Evolutionary conservation across 1,284 basidiomycete genomes (phyloP), one percentile per base, ranked within the genome.

Genomic region (Prillingera fragicola): DNA sequence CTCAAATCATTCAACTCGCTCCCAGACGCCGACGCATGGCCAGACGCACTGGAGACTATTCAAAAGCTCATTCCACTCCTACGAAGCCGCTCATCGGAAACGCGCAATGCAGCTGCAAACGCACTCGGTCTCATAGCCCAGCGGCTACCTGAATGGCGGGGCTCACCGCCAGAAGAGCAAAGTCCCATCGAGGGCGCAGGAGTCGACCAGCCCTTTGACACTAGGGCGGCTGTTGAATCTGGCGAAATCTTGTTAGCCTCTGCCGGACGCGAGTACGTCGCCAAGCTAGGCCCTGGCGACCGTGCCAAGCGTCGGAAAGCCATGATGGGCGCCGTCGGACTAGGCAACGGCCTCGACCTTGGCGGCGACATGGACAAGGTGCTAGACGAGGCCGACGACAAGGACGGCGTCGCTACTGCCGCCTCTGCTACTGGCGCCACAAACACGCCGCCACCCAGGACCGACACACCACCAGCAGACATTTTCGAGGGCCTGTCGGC

Each of bases 401-500:
- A 50, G 21, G 57, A 57, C 21, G 45, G 49, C 12, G 48, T 45
- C 19, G 46, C 32, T 45, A 52, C 26, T 13, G 28, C n/a, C 28
- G 40, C 4, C 23, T 21, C 28, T 24, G 35, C 15, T 18, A 10
- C 38, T 3, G 40, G 40, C 13, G 14, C 35, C 4, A 52, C 50
- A 12, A n/a, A n/a, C n/a, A n/a, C n/a, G n/a, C n/a, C n/a, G n/a
- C 50, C 45, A 17, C 50, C 27, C 13, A 23, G 12, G 22, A 36
- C 55, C 19, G n/a, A 34, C 26, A 5, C 42, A 6, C 25, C 44
- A 17, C 54, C 65, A 2, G 50, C 62, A 19, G 62, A 69, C 35
- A 49, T 68, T 7, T 71, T 71, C 34, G 64, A 67, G 22, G 70
- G 70, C 9, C 46, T 73, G 26, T 70, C 67, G 31, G 65, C 66